Evolutionary conservation across 1,284 basidiomycete genomes (phyloP).

Genomic region (Pseudozyma flocculosa): DNA sequence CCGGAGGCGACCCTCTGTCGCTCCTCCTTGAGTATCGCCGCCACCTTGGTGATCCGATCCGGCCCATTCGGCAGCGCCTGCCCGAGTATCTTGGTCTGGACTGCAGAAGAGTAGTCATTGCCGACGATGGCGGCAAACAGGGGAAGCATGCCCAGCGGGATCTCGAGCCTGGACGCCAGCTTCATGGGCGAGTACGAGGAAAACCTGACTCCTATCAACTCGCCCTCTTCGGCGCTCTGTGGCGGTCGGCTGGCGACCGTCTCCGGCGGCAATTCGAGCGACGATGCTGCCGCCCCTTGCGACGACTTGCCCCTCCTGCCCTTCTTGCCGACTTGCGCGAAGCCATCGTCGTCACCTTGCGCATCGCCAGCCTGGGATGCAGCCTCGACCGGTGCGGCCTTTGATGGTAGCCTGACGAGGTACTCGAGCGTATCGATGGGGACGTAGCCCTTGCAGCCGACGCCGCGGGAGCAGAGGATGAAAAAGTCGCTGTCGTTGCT

Average conservation of each 20-base stretch:
- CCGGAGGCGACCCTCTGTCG: constrained; percentile 19
- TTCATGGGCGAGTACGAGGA: constrained; percentile 33
- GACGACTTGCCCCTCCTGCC: constrained; percentile 7
- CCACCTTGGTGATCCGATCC: constrained; percentile 29
- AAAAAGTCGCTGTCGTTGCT: constrained; percentile 50
- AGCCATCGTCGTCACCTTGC: constrained; percentile 39
- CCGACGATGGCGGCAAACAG: constrained; percentile 43
- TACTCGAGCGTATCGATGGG: constrained; percentile 41
- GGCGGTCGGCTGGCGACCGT: constrained; percentile 6
- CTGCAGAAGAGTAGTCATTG: constrained; percentile 45
- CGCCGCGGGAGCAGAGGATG: constrained; percentile 40
- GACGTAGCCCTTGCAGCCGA: constrained; percentile 36
- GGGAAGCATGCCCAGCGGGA: constrained; percentile 37
- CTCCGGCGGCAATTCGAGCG: background rate
- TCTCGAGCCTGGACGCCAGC: constrained; percentile 33
- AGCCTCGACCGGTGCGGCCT: background rate
- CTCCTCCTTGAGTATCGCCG: constrained; percentile 28
- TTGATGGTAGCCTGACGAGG: constrained; percentile 14
- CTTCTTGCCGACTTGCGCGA: constrained; percentile 29
- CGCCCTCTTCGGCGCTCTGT: constrained; percentile 4
- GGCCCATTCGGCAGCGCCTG: constrained; percentile 23
- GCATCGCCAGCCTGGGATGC: background rate
- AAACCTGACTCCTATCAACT: constrained; percentile 19
- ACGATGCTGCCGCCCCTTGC: background rate
- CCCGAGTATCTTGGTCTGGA: constrained; percentile 35